These are phyloP conservation scores for Monosporascus sp. DNA, from an alignment of 2,329 filamentous ascomycete genomes.

Conservation along the genomic window DNA sequence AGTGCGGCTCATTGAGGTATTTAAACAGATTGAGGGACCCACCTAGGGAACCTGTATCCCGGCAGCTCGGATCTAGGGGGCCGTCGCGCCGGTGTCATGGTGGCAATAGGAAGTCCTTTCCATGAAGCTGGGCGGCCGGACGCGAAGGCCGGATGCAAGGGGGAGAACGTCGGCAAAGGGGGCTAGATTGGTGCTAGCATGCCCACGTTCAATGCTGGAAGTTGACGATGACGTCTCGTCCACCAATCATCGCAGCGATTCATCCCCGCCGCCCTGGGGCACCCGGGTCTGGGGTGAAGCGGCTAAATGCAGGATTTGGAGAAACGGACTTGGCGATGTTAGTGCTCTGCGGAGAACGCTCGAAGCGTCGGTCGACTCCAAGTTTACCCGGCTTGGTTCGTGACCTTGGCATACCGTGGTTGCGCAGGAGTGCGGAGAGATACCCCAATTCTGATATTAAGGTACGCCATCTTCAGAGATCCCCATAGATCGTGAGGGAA, in stretches of 20 bases:
- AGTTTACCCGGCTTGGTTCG: constrained; percentile 1
- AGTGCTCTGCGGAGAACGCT: not conserved
- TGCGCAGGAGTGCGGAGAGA: not conserved
- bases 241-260: not conserved
- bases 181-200: too few relatives aligned
- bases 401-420: not conserved
- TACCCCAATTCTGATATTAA: not conserved
- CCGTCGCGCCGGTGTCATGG: too few relatives aligned
- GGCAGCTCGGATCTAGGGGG: too few relatives aligned
- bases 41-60: too few relatives aligned
- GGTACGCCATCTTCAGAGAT: too few relatives aligned
- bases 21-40: too few relatives aligned
- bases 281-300: not conserved
- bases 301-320: not conserved
- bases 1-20: not conserved
- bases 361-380: not conserved
- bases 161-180: too few relatives aligned
- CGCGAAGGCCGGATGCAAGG: too few relatives aligned
- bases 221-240: not conserved
- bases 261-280: not conserved
- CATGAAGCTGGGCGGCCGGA: too few relatives aligned
- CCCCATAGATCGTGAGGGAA: too few relatives aligned
- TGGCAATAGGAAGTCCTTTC: too few relatives aligned
- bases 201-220: too few relatives aligned
- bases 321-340: not conserved